Conservation (phyloP, 805 yeast genomes). For the Hanseniaspora guilliermondii region DNA sequence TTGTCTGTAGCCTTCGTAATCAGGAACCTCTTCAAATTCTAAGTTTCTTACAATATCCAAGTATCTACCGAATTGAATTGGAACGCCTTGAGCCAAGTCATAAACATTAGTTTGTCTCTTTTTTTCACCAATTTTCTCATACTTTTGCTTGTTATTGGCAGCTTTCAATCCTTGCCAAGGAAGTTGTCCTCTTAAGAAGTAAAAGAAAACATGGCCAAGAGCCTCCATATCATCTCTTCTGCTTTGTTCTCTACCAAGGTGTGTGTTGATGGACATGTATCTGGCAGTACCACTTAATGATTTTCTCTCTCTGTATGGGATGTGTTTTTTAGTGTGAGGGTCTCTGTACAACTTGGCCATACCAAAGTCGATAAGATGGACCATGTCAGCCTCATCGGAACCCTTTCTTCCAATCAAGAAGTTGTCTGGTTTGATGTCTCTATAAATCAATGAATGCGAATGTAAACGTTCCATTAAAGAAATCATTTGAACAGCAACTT, state of each 20-base stretch:
- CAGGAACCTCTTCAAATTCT: constrained; percentile 88
- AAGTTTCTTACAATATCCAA: constrained; percentile 77
- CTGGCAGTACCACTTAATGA: constrained; percentile 96
- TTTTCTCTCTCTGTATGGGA: constrained; percentile 92
- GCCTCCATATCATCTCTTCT: constrained; percentile 95
- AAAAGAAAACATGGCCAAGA: constrained; percentile 91
- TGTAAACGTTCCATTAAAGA: constrained; percentile 76
- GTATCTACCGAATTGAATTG: constrained; percentile 87
- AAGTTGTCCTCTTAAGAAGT: constrained; percentile 81
- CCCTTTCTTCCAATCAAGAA: constrained; percentile 86
- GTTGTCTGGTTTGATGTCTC: constrained; percentile 97
- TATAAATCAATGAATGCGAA: constrained; percentile 77
- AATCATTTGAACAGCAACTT: constrained; percentile 91
- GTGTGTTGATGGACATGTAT: constrained; percentile 95
- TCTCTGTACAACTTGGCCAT: constrained; percentile 98
- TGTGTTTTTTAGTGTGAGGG: constrained; percentile 88
- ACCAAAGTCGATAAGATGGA: constrained; percentile 90
- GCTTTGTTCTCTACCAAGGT: constrained; percentile 91
- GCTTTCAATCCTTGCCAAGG: constrained; percentile 99
- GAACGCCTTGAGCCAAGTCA: constrained; percentile 79
- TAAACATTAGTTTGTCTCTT: constrained; percentile 78
- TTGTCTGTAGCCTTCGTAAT: constrained; percentile 72
- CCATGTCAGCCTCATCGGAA: constrained; percentile 67
- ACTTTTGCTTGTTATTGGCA: constrained; percentile 93
- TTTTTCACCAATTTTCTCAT: constrained; percentile 94